A percentile compares a stretch with the other conserved stretches of the same genome.
These are phyloP conservation scores for Raffaelea deltoideospora DNA, from an alignment of 2,329 filamentous ascomycete species.

Conservation along the genomic window DNA sequence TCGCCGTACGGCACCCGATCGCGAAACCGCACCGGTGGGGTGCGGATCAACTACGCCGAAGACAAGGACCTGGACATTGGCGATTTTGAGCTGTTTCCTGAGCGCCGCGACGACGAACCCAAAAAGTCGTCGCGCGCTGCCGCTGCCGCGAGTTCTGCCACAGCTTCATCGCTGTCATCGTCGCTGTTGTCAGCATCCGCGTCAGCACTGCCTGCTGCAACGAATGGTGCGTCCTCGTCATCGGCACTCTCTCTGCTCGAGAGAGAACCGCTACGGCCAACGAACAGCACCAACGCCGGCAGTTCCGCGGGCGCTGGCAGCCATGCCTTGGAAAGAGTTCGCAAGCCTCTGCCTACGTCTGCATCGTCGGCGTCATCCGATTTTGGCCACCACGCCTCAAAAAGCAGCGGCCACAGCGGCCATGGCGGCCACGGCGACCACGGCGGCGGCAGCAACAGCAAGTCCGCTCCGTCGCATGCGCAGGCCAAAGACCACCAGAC, in stretches of 20 bases:
- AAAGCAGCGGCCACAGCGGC: slow-evolving; percentile 5
- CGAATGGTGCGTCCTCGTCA: not conserved
- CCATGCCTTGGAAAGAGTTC: slow-evolving; percentile 3
- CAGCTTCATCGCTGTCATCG: too few species aligned
- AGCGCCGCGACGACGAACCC: slow-evolving; percentile 38
- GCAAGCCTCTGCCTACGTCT: slow-evolving; percentile 9
- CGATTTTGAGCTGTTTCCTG: slow-evolving; percentile 51
- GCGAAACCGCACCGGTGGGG: slow-evolving; percentile 66
- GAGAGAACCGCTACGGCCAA: slow-evolving; percentile 5
- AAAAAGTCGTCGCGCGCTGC: slow-evolving; percentile 34
- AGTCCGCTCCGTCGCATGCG: slow-evolving; percentile 1
- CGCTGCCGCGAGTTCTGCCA: too few species aligned
- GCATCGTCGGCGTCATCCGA: slow-evolving; percentile 11
- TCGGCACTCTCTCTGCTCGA: slow-evolving; percentile 4
- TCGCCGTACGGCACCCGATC: slow-evolving; percentile 85
- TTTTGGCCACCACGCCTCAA: slow-evolving; percentile 14
- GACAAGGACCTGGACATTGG: slow-evolving; percentile 84
- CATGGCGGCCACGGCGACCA: slow-evolving; percentile 10
- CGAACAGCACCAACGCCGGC: too few species aligned
- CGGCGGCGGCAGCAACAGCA: slow-evolving; percentile 6
- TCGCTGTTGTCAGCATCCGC: too few species aligned
- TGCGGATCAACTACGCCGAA: slow-evolving; percentile 89
- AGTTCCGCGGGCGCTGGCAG: not conserved
- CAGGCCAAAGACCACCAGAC: slow-evolving; percentile 12
- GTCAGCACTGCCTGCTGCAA: slow-evolving; percentile 4